phyloP scores from a whole-genome alignment of 306 rosid genomes.

The Ammopiptanthus mongolicus region DNA sequence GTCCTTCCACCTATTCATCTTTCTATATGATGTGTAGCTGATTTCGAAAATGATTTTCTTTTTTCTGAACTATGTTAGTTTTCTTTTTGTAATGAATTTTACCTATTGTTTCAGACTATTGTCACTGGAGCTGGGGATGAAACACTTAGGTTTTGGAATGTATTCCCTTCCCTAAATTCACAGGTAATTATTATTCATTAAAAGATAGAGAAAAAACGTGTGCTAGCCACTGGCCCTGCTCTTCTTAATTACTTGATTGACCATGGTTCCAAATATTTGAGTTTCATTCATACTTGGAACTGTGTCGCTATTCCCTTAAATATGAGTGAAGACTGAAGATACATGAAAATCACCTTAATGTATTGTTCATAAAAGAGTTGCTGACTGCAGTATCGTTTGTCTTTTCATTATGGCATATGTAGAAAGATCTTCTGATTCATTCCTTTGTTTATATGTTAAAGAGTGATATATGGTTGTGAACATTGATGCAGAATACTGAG shows the following conservation, averaged over 20 bases:
- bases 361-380: not conserved
- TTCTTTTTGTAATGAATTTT: not conserved
- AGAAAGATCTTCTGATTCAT: not conserved
- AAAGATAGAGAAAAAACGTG: not conserved
- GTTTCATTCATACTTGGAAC: not conserved
- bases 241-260: not conserved
- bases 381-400: not conserved
- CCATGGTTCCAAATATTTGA: not conserved
- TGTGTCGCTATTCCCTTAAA: not conserved
- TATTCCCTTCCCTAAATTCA: conserved; percentile 84
- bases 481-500: conserved; percentile 62
- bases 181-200: conserved; percentile 50
- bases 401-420: too few relatives aligned
- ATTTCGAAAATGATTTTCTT: not conserved
- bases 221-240: not conserved
- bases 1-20: not conserved
- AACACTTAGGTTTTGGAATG: conserved; percentile 90
- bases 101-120: conserved; percentile 56
- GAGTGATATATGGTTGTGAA: not conserved
- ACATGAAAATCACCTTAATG: not conserved
- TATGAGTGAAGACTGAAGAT: not conserved
- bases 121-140: conserved; percentile 98
- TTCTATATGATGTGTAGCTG: not conserved
- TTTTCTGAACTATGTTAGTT: not conserved
- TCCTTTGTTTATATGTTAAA: not conserved